Conservation (phyloP, 495 filamentous ascomycete species). For the Neurospora pannonica region DNA sequence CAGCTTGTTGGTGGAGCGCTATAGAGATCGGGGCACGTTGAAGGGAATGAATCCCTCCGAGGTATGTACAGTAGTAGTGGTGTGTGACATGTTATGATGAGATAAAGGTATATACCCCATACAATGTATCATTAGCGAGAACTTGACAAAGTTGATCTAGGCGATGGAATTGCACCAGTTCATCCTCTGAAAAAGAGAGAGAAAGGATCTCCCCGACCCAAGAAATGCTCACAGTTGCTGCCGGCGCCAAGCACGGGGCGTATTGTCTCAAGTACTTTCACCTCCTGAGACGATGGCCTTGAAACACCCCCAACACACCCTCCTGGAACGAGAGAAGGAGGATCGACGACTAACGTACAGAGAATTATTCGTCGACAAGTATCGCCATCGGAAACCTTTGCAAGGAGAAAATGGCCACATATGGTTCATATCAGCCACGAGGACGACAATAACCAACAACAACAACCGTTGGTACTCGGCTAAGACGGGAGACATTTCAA, state of each 20-base stretch:
- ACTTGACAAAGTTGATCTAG: background rate
- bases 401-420: background rate
- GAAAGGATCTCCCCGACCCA: background rate
- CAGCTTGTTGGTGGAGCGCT: constrained; percentile 61
- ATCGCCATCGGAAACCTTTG: background rate
- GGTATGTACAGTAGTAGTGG: background rate
- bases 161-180: background rate
- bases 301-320: constrained; percentile 12
- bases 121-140: background rate
- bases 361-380: background rate
- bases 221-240: background rate
- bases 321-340: constrained; percentile 7
- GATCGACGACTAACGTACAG: background rate
- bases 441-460: background rate
- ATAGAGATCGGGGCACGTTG: constrained; percentile 18
- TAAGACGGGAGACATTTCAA: too few relatives aligned
- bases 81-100: constrained; percentile 1
- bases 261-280: background rate
- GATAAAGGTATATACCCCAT: constrained; percentile 8
- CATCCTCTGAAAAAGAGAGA: background rate
- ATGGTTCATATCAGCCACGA: constrained; percentile 1
- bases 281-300: background rate
- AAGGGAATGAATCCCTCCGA: background rate
- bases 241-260: background rate
- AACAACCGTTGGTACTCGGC: too few relatives aligned